These are phyloP conservation scores for Penicillium goetzii DNA, from an alignment of 495 filamentous ascomycete genomes.

Conservation along the genomic window DNA sequence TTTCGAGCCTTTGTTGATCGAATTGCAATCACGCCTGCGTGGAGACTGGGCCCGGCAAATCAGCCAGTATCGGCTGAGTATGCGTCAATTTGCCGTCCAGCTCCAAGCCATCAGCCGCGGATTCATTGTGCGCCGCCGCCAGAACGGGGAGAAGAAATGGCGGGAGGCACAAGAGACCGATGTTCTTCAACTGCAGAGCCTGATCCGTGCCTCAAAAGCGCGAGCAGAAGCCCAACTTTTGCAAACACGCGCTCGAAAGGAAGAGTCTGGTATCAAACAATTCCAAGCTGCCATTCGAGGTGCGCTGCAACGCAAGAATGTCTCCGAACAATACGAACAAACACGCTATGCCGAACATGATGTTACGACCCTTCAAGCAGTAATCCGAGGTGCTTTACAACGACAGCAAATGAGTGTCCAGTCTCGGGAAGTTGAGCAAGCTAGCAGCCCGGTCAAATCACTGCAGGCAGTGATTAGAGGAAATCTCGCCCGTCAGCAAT, in stretches of 20 bases:
- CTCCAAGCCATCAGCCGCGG: conserved; percentile 82
- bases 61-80: conserved; percentile 74
- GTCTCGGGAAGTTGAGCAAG: conserved; percentile 49
- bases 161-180: conserved; percentile 73
- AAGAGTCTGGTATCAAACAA: conserved; percentile 58
- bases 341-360: conserved; percentile 50
- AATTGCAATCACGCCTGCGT: conserved; percentile 82
- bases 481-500: conserved; percentile 46
- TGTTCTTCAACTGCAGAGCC: conserved; percentile 79
- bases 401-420: conserved; percentile 52
- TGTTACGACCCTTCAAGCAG: conserved; percentile 71
- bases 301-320: conserved; percentile 55
- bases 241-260: conserved; percentile 61
- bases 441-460: conserved; percentile 29
- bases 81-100: conserved; percentile 72
- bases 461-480: conserved; percentile 59
- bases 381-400: conserved; percentile 60
- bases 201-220: conserved; percentile 76
- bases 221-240: conserved; percentile 68
- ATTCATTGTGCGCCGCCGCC: conserved; percentile 70
- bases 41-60: conserved; percentile 81
- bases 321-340: conserved; percentile 51
- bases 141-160: conserved; percentile 61
- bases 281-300: conserved; percentile 66
- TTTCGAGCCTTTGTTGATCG: conserved; percentile 72